Evolutionary conservation across 768 basidiomycete genomes (phyloP).

Genomic region (Mrakia hoshinonis): DNA sequence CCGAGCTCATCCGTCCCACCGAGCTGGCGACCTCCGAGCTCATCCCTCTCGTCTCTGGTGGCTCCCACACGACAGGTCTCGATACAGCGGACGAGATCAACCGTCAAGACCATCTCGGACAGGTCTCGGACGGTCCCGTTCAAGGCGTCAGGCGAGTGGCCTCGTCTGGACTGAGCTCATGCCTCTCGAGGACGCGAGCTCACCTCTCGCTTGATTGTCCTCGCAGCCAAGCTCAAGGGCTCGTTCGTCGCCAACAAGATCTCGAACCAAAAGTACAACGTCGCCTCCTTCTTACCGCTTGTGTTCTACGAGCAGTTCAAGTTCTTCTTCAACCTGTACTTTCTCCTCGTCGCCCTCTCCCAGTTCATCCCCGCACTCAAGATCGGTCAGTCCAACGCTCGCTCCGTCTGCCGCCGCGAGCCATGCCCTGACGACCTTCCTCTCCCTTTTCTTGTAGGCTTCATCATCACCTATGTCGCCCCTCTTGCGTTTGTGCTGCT

Average conservation of each 20-base stretch:
- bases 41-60: not conserved
- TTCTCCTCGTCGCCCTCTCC: slow-evolving; percentile 87
- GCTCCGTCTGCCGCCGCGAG: not conserved
- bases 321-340: slow-evolving; percentile 99
- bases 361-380: slow-evolving; percentile 94
- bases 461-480: slow-evolving; percentile 89
- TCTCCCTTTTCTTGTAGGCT: slow-evolving; percentile 52
- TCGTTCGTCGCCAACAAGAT: slow-evolving; percentile 71
- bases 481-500: slow-evolving; percentile 89
- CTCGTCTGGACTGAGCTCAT: not conserved
- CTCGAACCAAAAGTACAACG: slow-evolving; percentile 96
- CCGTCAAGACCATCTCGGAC: slow-evolving; percentile 40
- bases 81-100: not conserved
- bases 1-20: not conserved
- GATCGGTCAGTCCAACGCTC: slow-evolving; percentile 57
- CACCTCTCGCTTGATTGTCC: slow-evolving; percentile 2
- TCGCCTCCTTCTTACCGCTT: slow-evolving; percentile 90
- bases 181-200: not conserved
- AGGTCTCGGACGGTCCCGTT: slow-evolving; percentile 71
- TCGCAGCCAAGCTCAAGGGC: slow-evolving; percentile 23
- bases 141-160: slow-evolving; percentile 54
- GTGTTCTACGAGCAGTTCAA: slow-evolving; percentile 99
- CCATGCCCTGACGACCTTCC: not conserved
- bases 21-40: not conserved
- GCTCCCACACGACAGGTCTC: not conserved